Percentiles rank a stretch among this genome's conserved stretches.
Evolutionary conservation across 2,329 filamentous ascomycete species (phyloP).

Genomic region (Dactylellina sp.): DNA sequence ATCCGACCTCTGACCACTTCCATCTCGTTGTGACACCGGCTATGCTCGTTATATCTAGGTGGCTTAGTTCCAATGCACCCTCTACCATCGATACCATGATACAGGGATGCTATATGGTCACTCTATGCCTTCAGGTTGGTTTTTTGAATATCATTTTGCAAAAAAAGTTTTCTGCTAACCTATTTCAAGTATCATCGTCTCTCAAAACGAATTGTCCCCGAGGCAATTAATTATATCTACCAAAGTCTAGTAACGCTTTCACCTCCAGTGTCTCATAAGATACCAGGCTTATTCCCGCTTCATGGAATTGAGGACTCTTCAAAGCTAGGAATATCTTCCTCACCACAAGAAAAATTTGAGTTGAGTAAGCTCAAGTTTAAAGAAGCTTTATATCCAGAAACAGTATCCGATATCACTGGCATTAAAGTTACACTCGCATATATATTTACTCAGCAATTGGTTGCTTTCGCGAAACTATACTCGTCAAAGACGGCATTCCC

Average conservation of each 20-base stretch:
- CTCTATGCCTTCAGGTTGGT: constrained; percentile 71
- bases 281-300: constrained; percentile 72
- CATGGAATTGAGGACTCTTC: constrained; percentile 70
- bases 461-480: constrained; percentile 59
- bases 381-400: constrained; percentile 67
- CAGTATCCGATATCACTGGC: constrained; percentile 63
- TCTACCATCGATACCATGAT: constrained; percentile 74
- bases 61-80: constrained; percentile 81
- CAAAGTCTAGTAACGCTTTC: constrained; percentile 78
- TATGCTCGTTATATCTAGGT: constrained; percentile 84
- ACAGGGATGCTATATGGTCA: constrained; percentile 81
- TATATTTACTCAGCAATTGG: constrained; percentile 32
- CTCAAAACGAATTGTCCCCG: constrained; percentile 88
- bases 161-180: constrained; percentile 9
- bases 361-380: constrained; percentile 71
- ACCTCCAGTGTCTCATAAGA: constrained; percentile 67
- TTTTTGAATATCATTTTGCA: neutral
- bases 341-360: constrained; percentile 61
- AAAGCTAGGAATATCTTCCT: constrained; percentile 66
- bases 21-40: constrained; percentile 94
- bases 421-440: constrained; percentile 66
- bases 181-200: constrained; percentile 78
- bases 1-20: constrained; percentile 96
- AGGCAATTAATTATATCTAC: constrained; percentile 82
- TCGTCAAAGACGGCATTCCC: constrained; percentile 50